Percentiles rank a stretch among this genome's conserved stretches.
Conservation (phyloP, 164 flowering plant genomes). For the Vitis amurensis region DNA sequence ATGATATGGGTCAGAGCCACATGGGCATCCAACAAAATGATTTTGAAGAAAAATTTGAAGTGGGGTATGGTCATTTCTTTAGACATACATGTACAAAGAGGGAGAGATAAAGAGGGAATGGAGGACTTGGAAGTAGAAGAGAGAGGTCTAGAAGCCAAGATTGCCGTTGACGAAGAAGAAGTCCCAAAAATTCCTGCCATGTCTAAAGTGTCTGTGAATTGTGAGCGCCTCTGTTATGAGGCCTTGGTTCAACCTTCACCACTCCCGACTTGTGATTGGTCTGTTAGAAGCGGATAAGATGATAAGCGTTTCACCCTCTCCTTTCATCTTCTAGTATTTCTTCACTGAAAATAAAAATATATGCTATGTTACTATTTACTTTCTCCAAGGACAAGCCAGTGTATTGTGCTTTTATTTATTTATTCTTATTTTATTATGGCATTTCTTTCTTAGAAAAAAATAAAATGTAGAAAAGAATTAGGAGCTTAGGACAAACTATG, state of each 20-base stretch:
- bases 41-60: neutral
- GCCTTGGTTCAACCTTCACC: neutral
- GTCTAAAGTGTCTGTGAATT: neutral
- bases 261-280: constrained; percentile 13
- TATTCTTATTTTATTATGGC: too few species aligned
- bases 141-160: constrained; percentile 38
- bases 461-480: too few species aligned
- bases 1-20: too few species aligned
- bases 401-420: too few species aligned
- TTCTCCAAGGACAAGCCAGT: too few species aligned
- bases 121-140: constrained; percentile 40
- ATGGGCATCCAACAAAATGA: neutral
- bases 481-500: too few species aligned
- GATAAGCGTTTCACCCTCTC: constrained; percentile 22
- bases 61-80: neutral
- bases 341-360: neutral
- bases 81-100: constrained; percentile 29
- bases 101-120: constrained; percentile 22
- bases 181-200: constrained; percentile 42
- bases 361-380: too few species aligned
- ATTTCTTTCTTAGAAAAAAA: too few species aligned
- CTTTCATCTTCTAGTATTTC: neutral
- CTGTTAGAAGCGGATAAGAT: constrained; percentile 26
- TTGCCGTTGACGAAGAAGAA: constrained; percentile 31
- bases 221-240: neutral